phyloP scores from a whole-genome alignment of 176 grass and related monocot genomes.

The Rhynchospora tenuis region DNA sequence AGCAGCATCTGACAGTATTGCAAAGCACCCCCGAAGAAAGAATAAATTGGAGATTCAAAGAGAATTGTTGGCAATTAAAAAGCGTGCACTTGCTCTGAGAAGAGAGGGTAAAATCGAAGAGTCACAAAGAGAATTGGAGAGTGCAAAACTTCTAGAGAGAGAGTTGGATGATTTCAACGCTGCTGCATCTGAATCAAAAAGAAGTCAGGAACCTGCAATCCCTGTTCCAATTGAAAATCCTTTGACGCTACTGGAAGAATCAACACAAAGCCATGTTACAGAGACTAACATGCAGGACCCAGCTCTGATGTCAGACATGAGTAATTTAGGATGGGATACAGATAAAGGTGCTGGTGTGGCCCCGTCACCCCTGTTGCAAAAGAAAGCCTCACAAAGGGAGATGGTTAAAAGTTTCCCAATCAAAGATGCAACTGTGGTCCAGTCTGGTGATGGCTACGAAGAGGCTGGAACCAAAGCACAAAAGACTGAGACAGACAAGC shows the following conservation, averaged over 20 bases:
- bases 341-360: conserved; percentile 33
- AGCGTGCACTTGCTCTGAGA: conserved; percentile 77
- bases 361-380: neutral
- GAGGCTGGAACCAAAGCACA: neutral
- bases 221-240: conserved; percentile 17
- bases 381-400: neutral
- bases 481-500: neutral
- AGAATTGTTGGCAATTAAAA: conserved; percentile 87
- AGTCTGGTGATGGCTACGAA: neutral
- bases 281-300: conserved; percentile 84
- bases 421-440: conserved; percentile 3
- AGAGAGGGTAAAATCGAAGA: conserved; percentile 80
- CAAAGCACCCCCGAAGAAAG: conserved; percentile 35
- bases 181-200: conserved; percentile 26
- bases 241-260: conserved; percentile 46
- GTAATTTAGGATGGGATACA: conserved; percentile 81
- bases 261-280: conserved; percentile 51
- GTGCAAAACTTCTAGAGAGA: conserved; percentile 73
- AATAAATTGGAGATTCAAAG: conserved; percentile 83
- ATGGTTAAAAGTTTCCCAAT: conserved; percentile 14
- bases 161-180: conserved; percentile 80
- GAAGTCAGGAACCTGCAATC: conserved; percentile 24
- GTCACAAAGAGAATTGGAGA: conserved; percentile 73
- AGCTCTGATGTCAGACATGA: conserved; percentile 61
- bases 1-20: neutral